Percentiles rank a stretch among this genome's conserved stretches.
Conservation (phyloP, 306 rosid genomes). For the Pyrus betulifolia region DNA sequence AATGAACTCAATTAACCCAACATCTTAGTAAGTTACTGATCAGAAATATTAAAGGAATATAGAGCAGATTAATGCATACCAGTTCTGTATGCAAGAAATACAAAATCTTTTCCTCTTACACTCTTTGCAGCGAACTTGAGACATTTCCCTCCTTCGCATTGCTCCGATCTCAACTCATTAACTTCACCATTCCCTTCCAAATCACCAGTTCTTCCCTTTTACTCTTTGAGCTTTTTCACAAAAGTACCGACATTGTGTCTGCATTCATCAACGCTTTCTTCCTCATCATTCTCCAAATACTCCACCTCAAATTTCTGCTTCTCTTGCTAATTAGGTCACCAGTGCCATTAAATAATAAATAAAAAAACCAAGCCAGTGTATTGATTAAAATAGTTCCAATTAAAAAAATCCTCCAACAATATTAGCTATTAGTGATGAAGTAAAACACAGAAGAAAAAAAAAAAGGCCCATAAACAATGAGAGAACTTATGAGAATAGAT, state of each 20-base stretch:
- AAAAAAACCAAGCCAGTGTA: no score
- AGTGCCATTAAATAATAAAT: no score
- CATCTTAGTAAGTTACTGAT: not conserved
- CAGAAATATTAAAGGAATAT: not conserved
- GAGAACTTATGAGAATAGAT: no score
- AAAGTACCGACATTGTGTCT: not conserved
- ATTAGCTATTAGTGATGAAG: no score
- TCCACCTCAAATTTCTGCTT: not conserved
- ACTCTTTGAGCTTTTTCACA: not conserved
- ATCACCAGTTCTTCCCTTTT: no score
- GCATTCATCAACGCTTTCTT: no score
- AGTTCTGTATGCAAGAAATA: slow-evolving; percentile 36
- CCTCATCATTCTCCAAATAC: no score
- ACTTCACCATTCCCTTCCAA: not conserved
- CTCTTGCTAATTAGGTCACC: not conserved
- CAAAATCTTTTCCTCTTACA: slow-evolving; percentile 59
- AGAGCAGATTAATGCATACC: slow-evolving; percentile 31
- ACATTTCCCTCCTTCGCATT: not conserved
- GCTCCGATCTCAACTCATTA: not conserved
- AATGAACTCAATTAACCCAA: not conserved
- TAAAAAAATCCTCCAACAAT: no score
- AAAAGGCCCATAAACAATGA: no score
- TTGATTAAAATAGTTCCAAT: no score
- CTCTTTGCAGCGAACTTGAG: slow-evolving; percentile 30
- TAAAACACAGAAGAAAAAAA: no score